phyloP scores from a whole-genome alignment of 208 protist genomes.

The Leishmania gerbilli region DNA sequence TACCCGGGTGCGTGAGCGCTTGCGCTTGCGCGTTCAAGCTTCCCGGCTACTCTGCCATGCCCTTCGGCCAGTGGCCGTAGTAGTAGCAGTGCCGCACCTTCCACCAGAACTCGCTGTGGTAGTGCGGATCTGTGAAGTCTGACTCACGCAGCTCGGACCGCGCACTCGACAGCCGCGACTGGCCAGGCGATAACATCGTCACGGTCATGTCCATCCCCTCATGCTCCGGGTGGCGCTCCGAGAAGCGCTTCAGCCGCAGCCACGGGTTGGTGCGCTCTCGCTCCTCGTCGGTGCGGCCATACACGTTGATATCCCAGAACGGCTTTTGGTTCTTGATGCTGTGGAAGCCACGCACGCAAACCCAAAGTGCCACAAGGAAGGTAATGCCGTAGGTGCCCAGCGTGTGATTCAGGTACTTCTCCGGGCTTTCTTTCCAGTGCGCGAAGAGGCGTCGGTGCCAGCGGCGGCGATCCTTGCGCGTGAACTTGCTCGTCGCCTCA shows the following conservation, averaged over 20 bases:
- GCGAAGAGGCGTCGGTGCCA: conserved; percentile 78
- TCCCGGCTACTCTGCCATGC: conserved; percentile 60
- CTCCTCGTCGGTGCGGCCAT: conserved; percentile 73
- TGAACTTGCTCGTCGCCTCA: conserved; percentile 76
- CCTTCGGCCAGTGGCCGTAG: conserved; percentile 91
- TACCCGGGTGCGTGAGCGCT: neutral
- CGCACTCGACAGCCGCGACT: conserved; percentile 71
- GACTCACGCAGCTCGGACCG: conserved; percentile 83
- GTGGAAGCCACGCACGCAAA: conserved; percentile 79
- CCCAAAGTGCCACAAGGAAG: conserved; percentile 60
- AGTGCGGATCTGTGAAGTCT: conserved; percentile 89
- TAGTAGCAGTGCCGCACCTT: conserved; percentile 82
- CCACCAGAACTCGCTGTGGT: conserved; percentile 91
- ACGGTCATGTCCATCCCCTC: conserved; percentile 63
- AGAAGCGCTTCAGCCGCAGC: conserved; percentile 83
- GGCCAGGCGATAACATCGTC: conserved; percentile 84
- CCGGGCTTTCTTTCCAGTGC: conserved; percentile 85
- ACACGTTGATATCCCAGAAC: conserved; percentile 88
- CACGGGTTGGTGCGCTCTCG: conserved; percentile 55
- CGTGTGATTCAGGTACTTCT: conserved; percentile 76
- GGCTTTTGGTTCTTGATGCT: conserved; percentile 89
- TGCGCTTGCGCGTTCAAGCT: neutral
- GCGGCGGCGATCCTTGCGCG: conserved; percentile 79
- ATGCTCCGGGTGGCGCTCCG: conserved; percentile 86
- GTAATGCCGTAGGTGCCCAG: conserved; percentile 69